phyloP scores from a whole-genome alignment of 2,329 filamentous ascomycete genomes.

The Ceratocystis colombiana region DNA sequence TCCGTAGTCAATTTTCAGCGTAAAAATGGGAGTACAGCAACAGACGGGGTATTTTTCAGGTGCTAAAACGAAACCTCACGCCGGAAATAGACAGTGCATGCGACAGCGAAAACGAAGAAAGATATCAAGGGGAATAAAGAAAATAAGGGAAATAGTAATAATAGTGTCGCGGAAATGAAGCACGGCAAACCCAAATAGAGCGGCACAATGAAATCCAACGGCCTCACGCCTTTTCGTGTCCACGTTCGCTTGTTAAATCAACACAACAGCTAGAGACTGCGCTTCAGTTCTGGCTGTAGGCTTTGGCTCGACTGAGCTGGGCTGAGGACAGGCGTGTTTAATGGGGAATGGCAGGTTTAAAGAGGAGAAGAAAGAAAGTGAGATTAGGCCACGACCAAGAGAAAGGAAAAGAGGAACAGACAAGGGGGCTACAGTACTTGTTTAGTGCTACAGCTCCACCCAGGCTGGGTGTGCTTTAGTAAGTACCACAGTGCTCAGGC shows the following conservation, averaged over 20 bases:
- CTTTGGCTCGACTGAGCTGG: no score
- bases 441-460: background rate
- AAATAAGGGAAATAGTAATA: conserved; percentile 1
- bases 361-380: conserved; percentile 18
- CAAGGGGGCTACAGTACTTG: background rate
- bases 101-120: conserved; percentile 24
- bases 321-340: conserved; percentile 17
- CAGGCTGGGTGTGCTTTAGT: background rate
- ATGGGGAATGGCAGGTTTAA: background rate
- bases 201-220: background rate
- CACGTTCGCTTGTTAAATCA: background rate
- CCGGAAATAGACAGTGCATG: conserved; percentile 26
- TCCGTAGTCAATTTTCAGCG: background rate
- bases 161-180: background rate
- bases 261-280: background rate
- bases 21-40: background rate
- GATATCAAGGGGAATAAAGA: background rate
- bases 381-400: conserved; percentile 18
- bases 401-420: background rate
- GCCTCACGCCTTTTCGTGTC: background rate
- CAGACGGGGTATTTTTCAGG: background rate
- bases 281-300: conserved; percentile 1
- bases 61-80: conserved; percentile 15
- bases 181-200: background rate
- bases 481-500: background rate